phyloP scores from a whole-genome alignment of 78 protist species.

The Dictyostelium purpureum region DNA sequence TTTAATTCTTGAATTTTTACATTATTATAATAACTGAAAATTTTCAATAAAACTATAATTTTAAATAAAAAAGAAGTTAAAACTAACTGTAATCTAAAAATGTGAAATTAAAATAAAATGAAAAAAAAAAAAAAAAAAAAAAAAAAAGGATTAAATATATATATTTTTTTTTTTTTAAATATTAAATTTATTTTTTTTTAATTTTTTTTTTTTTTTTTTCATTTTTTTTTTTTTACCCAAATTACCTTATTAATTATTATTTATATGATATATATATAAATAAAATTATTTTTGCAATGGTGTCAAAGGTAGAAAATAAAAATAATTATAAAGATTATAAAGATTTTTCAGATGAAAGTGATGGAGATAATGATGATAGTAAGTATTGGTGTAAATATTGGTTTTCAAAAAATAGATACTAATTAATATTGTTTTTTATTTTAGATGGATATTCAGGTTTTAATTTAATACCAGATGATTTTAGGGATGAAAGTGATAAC shows the following conservation, averaged over 20 bases:
- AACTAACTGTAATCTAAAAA: too few species aligned
- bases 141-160: neutral
- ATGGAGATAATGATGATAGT: neutral
- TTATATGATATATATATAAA: too few species aligned
- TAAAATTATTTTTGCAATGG: neutral
- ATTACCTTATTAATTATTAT: too few species aligned
- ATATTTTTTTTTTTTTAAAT: too few species aligned
- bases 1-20: too few species aligned
- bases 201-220: neutral
- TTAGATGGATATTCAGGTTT: conserved; percentile 38
- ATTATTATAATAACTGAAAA: too few species aligned
- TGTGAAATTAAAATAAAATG: too few species aligned
- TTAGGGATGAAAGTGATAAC: conserved; percentile 3
- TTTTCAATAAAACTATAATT: too few species aligned
- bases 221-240: neutral
- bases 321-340: too few species aligned
- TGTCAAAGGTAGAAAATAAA: neutral
- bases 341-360: neutral
- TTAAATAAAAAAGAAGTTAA: neutral
- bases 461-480: conserved; percentile 49
- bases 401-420: neutral
- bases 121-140: neutral
- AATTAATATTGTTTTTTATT: neutral
- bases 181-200: too few species aligned
- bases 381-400: neutral